phyloP scores from a whole-genome alignment of 1,284 basidiomycete species.

The Grifola frondosa region DNA sequence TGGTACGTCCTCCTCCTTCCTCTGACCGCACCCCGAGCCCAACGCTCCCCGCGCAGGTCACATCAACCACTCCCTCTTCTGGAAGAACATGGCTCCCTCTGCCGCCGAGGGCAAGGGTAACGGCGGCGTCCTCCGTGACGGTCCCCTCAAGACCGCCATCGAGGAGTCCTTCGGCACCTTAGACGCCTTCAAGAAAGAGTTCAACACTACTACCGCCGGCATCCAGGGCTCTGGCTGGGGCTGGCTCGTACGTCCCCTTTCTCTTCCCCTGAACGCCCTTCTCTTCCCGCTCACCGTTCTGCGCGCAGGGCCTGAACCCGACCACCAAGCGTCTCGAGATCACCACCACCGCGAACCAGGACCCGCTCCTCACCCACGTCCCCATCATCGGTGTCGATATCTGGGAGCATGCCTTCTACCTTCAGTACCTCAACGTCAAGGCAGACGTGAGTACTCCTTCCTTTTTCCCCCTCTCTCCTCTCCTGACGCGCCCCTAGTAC shows the following conservation, averaged over 20 bases:
- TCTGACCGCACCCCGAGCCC: neutral
- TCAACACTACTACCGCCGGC: constrained; percentile 80
- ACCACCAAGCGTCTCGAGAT: constrained; percentile 68
- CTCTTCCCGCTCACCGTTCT: neutral
- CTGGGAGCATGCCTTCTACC: constrained; percentile 83
- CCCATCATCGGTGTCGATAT: constrained; percentile 89
- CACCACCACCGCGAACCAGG: constrained; percentile 84
- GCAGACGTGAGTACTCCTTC: constrained; percentile 51
- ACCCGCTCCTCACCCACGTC: constrained; percentile 74
- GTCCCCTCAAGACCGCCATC: constrained; percentile 81
- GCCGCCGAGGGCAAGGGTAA: constrained; percentile 45
- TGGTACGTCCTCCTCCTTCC: constrained; percentile 44
- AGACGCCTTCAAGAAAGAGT: constrained; percentile 70
- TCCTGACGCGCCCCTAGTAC: constrained; percentile 46
- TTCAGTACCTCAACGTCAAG: constrained; percentile 79
- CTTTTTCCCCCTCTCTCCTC: neutral
- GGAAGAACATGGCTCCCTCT: constrained; percentile 89
- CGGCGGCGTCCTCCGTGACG: constrained; percentile 69
- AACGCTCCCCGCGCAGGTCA: constrained; percentile 50
- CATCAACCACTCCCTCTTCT: constrained; percentile 94
- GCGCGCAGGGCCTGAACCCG: constrained; percentile 62
- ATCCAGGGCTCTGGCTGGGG: constrained; percentile 95
- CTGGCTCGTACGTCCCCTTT: constrained; percentile 69
- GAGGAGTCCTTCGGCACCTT: constrained; percentile 84
- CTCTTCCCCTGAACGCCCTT: constrained; percentile 1